Evolutionary conservation across 2,329 filamentous ascomycete species (phyloP), one percentile per base, ranked within the genome.

Genomic region (Coniella vitis): DNA sequence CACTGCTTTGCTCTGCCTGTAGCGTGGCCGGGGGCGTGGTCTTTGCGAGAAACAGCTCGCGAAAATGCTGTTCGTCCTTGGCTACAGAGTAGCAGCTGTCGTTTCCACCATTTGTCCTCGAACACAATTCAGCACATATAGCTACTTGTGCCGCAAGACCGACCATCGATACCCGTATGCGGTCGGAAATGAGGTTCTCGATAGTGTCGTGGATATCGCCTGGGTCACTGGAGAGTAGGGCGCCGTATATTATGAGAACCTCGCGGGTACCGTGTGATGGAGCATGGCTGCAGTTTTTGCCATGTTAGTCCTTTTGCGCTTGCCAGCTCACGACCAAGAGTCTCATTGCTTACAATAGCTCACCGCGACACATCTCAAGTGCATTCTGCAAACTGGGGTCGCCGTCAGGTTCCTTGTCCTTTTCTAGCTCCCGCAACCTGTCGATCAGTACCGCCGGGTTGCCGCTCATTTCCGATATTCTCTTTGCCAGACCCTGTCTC

Each of bases 191-290:
- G 25, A 96, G 84, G 32, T 79, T 78, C 43, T 75, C 73, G 61
- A 97, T 89, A 0, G 91, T 97, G 57, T 90, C 82, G 69, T 95
- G 88, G 51, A 98, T 96, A 65, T 98, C 93, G 52, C 90, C 90
- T 0, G 93, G 93, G 61, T 98, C 93, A 57, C 87, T 86, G 31
- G 89, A 91, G 37, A 95, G 78, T 7, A 98, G 76, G 10, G 91
- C 91, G 35, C 93, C 93, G 63, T 93, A 95, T 42, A 97, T 81
- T 51, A 98, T 81, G 32, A 98, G 81, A 7, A 96, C 84, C 67
- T 98, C 93, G 55, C 93, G 76, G 1, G 93, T 98, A 40, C 93
- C 91, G 63, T 98, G 93, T 16, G 84, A 87, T 1, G 93, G 93
- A 1, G 91, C 87, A 67, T 97, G 89, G 60, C 87, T 86, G 58